A percentile compares a stretch with the other conserved stretches of the same genome.
These are phyloP conservation scores for Xylaria bambusicola DNA, from an alignment of 495 filamentous ascomycete genomes.

Conservation along the genomic window DNA sequence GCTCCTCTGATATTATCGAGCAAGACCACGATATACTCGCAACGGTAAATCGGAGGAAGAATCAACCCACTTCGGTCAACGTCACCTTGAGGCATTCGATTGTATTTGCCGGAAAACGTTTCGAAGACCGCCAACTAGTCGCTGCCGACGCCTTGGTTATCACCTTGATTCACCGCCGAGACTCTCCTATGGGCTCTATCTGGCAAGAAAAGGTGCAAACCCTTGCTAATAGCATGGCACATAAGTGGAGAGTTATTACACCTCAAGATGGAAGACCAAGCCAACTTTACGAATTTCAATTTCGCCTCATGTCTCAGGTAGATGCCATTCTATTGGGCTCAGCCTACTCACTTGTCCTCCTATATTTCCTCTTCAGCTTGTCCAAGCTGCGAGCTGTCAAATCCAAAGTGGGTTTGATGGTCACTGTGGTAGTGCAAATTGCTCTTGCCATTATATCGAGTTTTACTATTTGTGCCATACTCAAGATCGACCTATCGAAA, in stretches of 20 bases:
- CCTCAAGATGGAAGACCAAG: conserved; percentile 56
- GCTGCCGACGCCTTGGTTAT: conserved; percentile 75
- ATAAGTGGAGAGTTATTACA: conserved; percentile 55
- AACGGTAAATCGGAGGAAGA: conserved; percentile 63
- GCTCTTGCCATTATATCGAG: conserved; percentile 65
- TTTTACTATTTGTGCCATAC: conserved; percentile 63
- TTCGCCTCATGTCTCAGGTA: conserved; percentile 61
- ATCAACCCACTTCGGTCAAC: conserved; percentile 60
- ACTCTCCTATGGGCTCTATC: conserved; percentile 56
- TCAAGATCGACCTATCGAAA: conserved; percentile 62
- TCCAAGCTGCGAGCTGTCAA: conserved; percentile 66
- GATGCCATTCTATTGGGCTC: conserved; percentile 60
- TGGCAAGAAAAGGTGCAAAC: conserved; percentile 58
- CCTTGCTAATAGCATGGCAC: conserved; percentile 44
- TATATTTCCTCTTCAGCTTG: conserved; percentile 61
- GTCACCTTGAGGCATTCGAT: conserved; percentile 70
- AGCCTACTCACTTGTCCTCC: conserved; percentile 60
- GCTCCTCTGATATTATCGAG: conserved; percentile 55
- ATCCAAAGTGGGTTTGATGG: conserved; percentile 64
- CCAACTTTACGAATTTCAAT: conserved; percentile 71
- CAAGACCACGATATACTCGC: conserved; percentile 59
- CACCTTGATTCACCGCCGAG: conserved; percentile 64
- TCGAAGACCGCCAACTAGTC: conserved; percentile 59
- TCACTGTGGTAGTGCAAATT: conserved; percentile 67
- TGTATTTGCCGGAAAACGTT: conserved; percentile 73